Evolutionary conservation across 768 basidiomycete species (phyloP).

Genomic region (Leccinum imitatum): DNA sequence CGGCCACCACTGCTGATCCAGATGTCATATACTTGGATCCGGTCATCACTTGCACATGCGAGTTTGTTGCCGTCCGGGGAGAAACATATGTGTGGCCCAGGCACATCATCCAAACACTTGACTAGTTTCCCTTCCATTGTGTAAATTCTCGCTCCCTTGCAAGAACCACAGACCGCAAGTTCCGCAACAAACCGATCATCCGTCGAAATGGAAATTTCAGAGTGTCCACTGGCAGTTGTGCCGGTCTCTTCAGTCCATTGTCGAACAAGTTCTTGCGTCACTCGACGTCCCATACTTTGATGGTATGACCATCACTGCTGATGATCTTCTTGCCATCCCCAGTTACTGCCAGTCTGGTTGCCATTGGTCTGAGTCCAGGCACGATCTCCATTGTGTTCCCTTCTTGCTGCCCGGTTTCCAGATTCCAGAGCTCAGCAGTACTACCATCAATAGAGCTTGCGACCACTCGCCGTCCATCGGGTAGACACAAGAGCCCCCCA

Average conservation of each 20-base stretch:
- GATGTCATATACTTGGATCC: not conserved
- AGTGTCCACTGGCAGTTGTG: no score
- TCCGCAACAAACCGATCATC: not conserved
- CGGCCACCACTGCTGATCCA: no score
- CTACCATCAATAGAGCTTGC: not conserved
- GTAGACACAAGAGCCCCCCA: slow-evolving; percentile 1
- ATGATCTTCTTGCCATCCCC: not conserved
- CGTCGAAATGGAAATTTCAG: not conserved
- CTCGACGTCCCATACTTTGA: not conserved
- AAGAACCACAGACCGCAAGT: not conserved
- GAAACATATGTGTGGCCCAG: not conserved
- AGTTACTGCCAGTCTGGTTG: not conserved
- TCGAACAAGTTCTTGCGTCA: not conserved
- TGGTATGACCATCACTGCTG: no score
- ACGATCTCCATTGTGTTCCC: not conserved
- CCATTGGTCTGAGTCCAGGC: not conserved
- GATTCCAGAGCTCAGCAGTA: not conserved
- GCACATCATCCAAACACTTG: not conserved
- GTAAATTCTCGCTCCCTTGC: not conserved
- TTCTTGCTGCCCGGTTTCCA: slow-evolving; percentile 7
- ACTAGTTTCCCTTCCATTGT: not conserved
- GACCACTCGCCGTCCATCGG: slow-evolving; percentile 8
- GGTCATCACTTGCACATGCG: not conserved
- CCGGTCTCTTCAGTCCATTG: not conserved
- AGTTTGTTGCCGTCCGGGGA: not conserved